phyloP scores from a whole-genome alignment of 768 basidiomycete species.

The Leucocoprinus sp. region DNA sequence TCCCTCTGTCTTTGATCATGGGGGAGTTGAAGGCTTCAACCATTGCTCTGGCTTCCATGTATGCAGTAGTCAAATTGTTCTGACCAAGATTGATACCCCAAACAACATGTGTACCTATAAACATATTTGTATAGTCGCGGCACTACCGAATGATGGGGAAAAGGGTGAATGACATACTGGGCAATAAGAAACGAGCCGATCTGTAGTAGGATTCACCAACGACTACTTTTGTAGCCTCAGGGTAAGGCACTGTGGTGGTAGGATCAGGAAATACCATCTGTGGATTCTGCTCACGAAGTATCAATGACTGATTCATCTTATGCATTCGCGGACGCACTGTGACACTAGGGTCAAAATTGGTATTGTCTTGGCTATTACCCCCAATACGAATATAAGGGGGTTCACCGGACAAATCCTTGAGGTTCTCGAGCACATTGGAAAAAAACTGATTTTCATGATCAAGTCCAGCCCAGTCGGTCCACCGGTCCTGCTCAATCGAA shows the following conservation, averaged over 20 bases:
- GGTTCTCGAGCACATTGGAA: constrained; percentile 49
- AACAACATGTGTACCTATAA: constrained; percentile 47
- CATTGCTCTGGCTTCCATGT: constrained; percentile 41
- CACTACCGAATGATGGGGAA: background rate
- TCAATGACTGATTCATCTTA: background rate
- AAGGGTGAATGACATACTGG: constrained; percentile 23
- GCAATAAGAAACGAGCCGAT: constrained; percentile 42
- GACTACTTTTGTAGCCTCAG: constrained; percentile 53
- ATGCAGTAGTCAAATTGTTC: constrained; percentile 40
- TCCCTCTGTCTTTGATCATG: constrained; percentile 28
- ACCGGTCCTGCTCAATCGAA: constrained; percentile 65
- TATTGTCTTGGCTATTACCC: constrained; percentile 51
- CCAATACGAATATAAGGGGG: constrained; percentile 54
- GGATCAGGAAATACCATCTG: constrained; percentile 42
- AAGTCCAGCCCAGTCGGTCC: constrained; percentile 59
- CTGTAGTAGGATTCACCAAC: constrained; percentile 52
- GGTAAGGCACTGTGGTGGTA: constrained; percentile 48
- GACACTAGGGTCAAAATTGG: constrained; percentile 41
- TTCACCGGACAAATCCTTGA: constrained; percentile 41
- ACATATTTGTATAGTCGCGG: background rate
- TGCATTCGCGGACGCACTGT: constrained; percentile 25
- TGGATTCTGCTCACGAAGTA: constrained; percentile 13
- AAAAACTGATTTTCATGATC: constrained; percentile 49
- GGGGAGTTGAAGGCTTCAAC: constrained; percentile 37
- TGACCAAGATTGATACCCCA: constrained; percentile 65